A percentile compares a stretch with the other conserved stretches of the same genome.
phyloP scores from a whole-genome alignment of 2,329 filamentous ascomycete genomes.

The Claviceps pusilla region DNA sequence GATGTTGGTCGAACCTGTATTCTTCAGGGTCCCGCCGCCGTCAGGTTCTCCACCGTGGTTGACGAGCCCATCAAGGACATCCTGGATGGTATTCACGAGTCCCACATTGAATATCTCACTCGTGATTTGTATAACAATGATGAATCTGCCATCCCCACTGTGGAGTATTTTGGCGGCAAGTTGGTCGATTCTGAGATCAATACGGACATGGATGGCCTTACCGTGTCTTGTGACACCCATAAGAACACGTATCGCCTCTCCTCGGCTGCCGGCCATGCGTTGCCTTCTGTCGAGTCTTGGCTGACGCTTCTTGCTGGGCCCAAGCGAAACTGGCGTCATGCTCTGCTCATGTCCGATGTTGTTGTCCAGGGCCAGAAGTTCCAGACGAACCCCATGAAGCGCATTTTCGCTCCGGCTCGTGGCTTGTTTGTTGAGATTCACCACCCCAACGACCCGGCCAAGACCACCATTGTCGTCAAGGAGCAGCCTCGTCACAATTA shows the following conservation, averaged over 20 bases:
- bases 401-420: conserved; percentile 73
- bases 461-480: conserved; percentile 73
- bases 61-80: conserved; percentile 95
- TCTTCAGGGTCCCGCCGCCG: conserved; percentile 84
- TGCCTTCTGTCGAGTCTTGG: conserved; percentile 76
- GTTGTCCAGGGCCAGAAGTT: conserved; percentile 93
- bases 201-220: conserved; percentile 71
- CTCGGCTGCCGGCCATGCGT: conserved; percentile 51
- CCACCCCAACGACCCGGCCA: conserved; percentile 65
- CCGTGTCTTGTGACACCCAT: conserved; percentile 58
- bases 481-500: conserved; percentile 79
- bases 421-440: conserved; percentile 82
- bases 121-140: conserved; percentile 67
- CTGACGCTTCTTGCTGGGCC: conserved; percentile 73
- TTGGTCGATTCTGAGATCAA: conserved; percentile 57
- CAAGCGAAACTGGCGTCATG: conserved; percentile 83
- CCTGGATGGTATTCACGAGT: conserved; percentile 74
- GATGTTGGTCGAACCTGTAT: conserved; percentile 95
- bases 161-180: conserved; percentile 93
- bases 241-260: conserved; percentile 79
- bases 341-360: conserved; percentile 83
- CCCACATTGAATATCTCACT: conserved; percentile 68
- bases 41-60: conserved; percentile 72
- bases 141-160: conserved; percentile 58
- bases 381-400: conserved; percentile 88